Conservation (phyloP, 139 green algal genomes). For the Ulvella scutata region DNA sequence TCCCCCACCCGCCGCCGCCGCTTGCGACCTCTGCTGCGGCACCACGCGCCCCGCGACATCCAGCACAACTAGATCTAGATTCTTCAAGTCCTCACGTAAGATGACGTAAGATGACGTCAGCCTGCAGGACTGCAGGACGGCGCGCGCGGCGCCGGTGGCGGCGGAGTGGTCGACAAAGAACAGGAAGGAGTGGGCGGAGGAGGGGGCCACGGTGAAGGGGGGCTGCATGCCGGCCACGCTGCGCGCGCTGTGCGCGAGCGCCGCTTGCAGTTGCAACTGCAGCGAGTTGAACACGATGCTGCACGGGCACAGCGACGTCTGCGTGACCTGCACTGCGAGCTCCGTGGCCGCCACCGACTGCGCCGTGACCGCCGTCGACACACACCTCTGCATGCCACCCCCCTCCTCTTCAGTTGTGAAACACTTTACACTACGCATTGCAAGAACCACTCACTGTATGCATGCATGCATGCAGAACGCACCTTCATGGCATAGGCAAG, state of each 20-base stretch:
- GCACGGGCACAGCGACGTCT: neutral
- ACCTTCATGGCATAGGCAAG: too few species aligned
- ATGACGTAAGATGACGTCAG: neutral
- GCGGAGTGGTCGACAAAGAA: constrained; percentile 1
- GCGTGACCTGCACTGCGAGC: neutral
- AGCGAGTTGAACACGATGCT: neutral
- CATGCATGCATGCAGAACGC: too few species aligned
- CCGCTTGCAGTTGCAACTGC: neutral
- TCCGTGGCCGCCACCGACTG: neutral
- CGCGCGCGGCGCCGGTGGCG: neutral
- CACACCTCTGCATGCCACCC: neutral
- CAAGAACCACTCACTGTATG: too few species aligned
- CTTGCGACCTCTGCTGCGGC: too few species aligned
- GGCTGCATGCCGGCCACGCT: neutral
- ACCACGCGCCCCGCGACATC: neutral
- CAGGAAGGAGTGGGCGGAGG: neutral
- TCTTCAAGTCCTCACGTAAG: neutral
- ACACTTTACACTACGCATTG: too few species aligned
- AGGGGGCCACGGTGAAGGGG: neutral
- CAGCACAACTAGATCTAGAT: neutral
- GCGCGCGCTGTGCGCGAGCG: neutral
- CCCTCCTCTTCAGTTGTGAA: too few species aligned
- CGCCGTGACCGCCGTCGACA: neutral
- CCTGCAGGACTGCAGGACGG: neutral
- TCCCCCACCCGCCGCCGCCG: too few species aligned